phyloP scores from a whole-genome alignment of 140 eudicot species.

The Cichorium intybus region DNA sequence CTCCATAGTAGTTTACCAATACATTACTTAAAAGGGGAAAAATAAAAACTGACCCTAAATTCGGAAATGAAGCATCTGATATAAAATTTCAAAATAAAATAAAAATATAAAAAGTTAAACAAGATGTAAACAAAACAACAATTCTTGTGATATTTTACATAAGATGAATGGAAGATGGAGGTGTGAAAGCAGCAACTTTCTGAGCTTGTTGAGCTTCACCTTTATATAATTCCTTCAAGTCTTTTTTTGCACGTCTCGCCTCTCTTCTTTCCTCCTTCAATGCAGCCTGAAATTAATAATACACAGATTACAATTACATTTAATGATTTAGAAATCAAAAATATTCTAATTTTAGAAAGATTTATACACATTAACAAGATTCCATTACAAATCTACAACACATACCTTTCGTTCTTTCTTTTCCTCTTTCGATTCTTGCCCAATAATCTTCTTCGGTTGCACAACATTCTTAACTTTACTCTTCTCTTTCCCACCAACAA shows the following conservation, averaged over 20 bases:
- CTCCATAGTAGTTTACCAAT: background rate
- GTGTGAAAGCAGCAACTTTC: conserved; percentile 83
- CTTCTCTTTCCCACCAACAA: conserved; percentile 35
- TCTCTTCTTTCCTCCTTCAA: conserved; percentile 89
- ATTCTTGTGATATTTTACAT: conserved; percentile 38
- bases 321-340: too few species aligned
- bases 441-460: conserved; percentile 54
- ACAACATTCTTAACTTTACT: conserved; percentile 30
- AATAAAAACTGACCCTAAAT: background rate
- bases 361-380: too few species aligned
- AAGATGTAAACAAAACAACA: background rate
- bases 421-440: conserved; percentile 88
- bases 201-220: conserved; percentile 82
- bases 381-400: too few species aligned
- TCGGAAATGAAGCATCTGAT: background rate
- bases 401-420: conserved; percentile 97
- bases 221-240: conserved; percentile 72
- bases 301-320: too few species aligned
- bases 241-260: conserved; percentile 81
- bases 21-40: background rate
- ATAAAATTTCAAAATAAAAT: background rate
- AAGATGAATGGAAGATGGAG: conserved; percentile 90
- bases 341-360: too few species aligned
- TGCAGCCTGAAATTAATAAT: too few species aligned
- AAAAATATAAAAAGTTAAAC: background rate